A percentile compares a stretch with the other conserved stretches of the same genome.
phyloP scores from a whole-genome alignment of 2,329 filamentous ascomycete genomes.

The Cercospora citrullina region DNA sequence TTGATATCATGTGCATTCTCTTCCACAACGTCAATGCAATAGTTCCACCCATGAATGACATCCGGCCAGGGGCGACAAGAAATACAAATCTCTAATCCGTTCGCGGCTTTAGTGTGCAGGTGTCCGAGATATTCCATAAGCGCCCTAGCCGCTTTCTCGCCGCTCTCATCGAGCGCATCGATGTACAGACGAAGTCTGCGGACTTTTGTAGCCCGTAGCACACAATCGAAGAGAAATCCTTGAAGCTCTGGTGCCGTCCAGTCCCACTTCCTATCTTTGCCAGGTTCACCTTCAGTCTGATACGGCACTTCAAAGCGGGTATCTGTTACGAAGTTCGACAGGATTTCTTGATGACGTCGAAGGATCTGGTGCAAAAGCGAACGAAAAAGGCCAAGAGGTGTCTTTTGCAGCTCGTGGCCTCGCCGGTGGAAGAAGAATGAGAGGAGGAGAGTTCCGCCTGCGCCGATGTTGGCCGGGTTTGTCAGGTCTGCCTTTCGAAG shows the following conservation, averaged over 20 bases:
- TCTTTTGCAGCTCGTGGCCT: not conserved
- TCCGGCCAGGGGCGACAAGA: not conserved
- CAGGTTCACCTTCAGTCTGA: not conserved
- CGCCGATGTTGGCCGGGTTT: too few relatives aligned
- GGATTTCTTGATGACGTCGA: too few relatives aligned
- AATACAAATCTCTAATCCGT: not conserved
- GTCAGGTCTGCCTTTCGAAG: too few relatives aligned
- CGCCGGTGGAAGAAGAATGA: not conserved
- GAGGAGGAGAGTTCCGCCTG: not conserved
- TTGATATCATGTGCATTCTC: not conserved
- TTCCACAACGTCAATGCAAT: not conserved
- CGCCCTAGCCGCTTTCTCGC: not conserved
- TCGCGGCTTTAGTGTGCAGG: not conserved
- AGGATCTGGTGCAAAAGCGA: not conserved
- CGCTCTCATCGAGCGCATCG: not conserved
- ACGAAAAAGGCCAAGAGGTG: not conserved
- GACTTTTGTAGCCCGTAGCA: too few relatives aligned
- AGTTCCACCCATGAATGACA: not conserved
- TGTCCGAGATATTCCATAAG: not conserved
- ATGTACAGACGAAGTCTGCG: not conserved
- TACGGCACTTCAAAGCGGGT: too few relatives aligned
- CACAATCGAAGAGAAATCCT: not conserved
- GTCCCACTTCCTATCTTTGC: not conserved
- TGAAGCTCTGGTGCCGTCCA: not conserved
- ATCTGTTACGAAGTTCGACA: too few relatives aligned